Evolutionary conservation across 352 stramenopile species (phyloP).

Genomic region (Phytophthora pini): DNA sequence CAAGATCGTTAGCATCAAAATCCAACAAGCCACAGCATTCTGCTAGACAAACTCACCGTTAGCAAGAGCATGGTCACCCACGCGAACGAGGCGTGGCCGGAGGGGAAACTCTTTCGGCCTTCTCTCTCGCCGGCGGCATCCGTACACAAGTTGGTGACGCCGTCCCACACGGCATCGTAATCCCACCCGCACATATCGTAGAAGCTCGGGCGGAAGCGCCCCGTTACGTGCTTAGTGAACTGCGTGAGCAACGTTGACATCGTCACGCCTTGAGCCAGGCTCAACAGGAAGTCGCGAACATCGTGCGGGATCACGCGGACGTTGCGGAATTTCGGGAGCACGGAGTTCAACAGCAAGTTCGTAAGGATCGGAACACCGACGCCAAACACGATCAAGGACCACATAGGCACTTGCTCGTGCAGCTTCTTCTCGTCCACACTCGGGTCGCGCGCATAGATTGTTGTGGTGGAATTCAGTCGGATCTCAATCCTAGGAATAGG

Average conservation of each 20-base stretch:
- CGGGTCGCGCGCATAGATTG: constrained; percentile 52
- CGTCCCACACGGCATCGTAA: constrained; percentile 69
- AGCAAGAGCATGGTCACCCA: constrained; percentile 79
- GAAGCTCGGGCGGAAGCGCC: constrained; percentile 80
- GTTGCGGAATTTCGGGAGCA: constrained; percentile 51
- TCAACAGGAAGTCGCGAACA: constrained; percentile 77
- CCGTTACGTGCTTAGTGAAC: constrained; percentile 76
- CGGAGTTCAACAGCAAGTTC: constrained; percentile 67
- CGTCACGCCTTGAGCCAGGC: constrained; percentile 50
- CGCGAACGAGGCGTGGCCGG: constrained; percentile 73
- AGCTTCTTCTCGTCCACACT: constrained; percentile 54
- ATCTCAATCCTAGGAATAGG: constrained; percentile 59
- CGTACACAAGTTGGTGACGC: constrained; percentile 75
- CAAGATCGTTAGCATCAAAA: constrained; percentile 6
- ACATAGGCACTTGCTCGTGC: constrained; percentile 64
- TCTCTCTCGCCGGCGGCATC: constrained; percentile 59
- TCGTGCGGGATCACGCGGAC: constrained; percentile 67
- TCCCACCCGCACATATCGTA: constrained; percentile 86
- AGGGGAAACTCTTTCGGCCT: constrained; percentile 79
- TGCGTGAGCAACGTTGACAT: constrained; percentile 68
- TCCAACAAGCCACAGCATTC: not conserved
- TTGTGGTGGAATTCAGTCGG: constrained; percentile 45
- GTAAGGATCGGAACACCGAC: constrained; percentile 43
- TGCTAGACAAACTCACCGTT: constrained; percentile 42
- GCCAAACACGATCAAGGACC: constrained; percentile 41